These are phyloP conservation scores for Fomitiporia mediterranea DNA, from an alignment of 1,284 basidiomycete genomes.

Conservation along the genomic window DNA sequence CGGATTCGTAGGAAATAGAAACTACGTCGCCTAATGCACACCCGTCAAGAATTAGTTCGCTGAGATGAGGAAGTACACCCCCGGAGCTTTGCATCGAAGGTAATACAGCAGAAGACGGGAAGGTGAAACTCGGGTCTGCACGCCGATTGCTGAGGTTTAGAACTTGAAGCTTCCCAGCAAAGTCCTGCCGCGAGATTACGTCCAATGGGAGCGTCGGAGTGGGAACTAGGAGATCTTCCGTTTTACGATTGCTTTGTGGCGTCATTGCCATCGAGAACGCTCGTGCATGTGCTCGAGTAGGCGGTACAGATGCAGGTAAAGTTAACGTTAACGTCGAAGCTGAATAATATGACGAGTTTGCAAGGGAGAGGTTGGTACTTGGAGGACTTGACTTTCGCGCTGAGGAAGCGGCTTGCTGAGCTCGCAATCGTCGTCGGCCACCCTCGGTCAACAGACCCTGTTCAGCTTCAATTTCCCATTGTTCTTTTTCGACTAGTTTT, in stretches of 20 bases:
- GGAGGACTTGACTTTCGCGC: constrained; percentile 21
- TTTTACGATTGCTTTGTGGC: constrained; percentile 19
- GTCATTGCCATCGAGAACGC: constrained; percentile 53
- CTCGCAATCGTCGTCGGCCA: constrained; percentile 58
- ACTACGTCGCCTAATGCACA: constrained; percentile 61
- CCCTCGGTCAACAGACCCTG: constrained; percentile 68
- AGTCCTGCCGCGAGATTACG: constrained; percentile 53
- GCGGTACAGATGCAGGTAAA: constrained; percentile 56
- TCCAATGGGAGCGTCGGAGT: constrained; percentile 61
- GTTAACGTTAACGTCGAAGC: constrained; percentile 50
- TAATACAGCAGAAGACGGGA: constrained; percentile 37
- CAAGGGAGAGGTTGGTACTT: constrained; percentile 33
- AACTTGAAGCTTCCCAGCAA: constrained; percentile 54
- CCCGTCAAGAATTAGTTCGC: constrained; percentile 67
- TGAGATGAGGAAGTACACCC: constrained; percentile 54
- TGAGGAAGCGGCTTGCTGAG: constrained; percentile 41
- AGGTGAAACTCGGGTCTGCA: constrained; percentile 54
- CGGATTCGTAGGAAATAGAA: constrained; percentile 33
- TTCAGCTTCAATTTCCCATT: constrained; percentile 75
- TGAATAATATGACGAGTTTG: constrained; percentile 56
- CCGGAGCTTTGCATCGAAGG: constrained; percentile 27
- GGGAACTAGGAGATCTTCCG: constrained; percentile 55
- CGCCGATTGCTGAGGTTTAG: constrained; percentile 61
- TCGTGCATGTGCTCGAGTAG: constrained; percentile 45
- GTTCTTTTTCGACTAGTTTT: constrained; percentile 50